Evolutionary conservation across 495 filamentous ascomycete genomes (phyloP), one percentile per base, ranked within the genome.

Genomic region (Tuber umbilicatum): DNA sequence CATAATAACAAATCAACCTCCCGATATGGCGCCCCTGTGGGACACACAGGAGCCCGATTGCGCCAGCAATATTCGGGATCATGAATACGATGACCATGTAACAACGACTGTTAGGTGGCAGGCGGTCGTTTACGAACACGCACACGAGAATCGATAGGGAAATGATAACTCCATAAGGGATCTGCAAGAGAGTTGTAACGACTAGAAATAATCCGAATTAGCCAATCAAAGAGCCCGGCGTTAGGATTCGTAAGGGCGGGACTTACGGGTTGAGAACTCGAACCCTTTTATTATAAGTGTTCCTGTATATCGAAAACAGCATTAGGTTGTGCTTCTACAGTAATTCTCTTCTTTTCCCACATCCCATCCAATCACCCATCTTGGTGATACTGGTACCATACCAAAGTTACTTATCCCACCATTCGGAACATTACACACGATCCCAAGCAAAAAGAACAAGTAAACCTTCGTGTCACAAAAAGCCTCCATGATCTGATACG

Each of bases 361-460:
- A 5, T 17, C 31, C 55, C 27, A 64, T 35, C 55, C 27, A 64
- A 64, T 35, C 27, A 64, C 5, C 55, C 14, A 17, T 19, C 27
- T 35, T 27, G n/a, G 31, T 7, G 21, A 39, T 47, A 4, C 43
- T n/a, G 17, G 31, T 17, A 38, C 37, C 38, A 69, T 89, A 31
- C 87, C 87, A 71, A 91, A 90, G 68, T 89, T 90, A 6, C 85
- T 86, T 60, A 91, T 87, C 2, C 85, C 86, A 69, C 87, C 87
- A 75, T 88, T 88, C 6, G 86, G 85, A 68, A 87, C 84, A 75
- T 86, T 86, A 73, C 85, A 86, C 10, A 88, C 86, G 0, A 88
- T 84, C 74, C 89, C 90, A 76, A 91, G 85, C 27, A 88, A 75
- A 41, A 88, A 88, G 69, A 91, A 87, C 19, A 91, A 85, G 82